Evolutionary conservation across 2,329 filamentous ascomycete genomes (phyloP), one percentile per base, ranked within the genome.

Genomic region (Calycina herbarum): DNA sequence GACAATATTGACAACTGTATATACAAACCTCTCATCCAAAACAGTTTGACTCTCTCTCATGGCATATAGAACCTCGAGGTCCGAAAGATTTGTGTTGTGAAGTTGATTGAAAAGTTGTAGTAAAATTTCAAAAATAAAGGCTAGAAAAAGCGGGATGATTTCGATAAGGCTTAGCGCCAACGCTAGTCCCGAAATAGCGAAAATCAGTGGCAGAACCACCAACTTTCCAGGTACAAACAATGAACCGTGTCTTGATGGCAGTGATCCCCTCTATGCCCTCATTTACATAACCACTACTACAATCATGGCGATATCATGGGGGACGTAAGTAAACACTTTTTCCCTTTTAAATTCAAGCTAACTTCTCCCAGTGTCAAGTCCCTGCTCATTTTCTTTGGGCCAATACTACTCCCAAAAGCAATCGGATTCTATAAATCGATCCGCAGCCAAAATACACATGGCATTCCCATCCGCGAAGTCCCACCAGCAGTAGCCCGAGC

Each of bases 371-470:
- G 80, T 57, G 73, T 81, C 63, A 79, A 82, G 71, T 78, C 78
- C 57, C 69, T 82, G 51, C 70, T 83, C 68, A 76, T 85, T 66
- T 78, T 85, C 74, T 80, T 94, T 76, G 91, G 89, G 2, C 91
- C 92, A 38, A 82, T 92, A 69, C 80, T 94, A 69, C 77, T 94
- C 48, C 89, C 90, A 61, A 87, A 86, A 73, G 82, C 83, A 65
- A 80, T 93, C 65, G 78, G 81, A 67, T 88, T 85, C 80, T 91
- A 91, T 80, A 86, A 87, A 71, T 83, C 82, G 56, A 63, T 82
- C 57, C 80, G 80, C 69, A 73, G 77, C 67, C 80, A 82, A 1
- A 72, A 72, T 27, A 70, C 77, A 74, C 77, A 81, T 67, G 77
- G 78, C 71, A 74, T 84, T 68, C 76, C 84, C 67, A 75, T 90